Evolutionary conservation across 1,284 basidiomycete species (phyloP), one percentile per base, ranked within the genome.

Genomic region (Austropuccinia psidii): DNA sequence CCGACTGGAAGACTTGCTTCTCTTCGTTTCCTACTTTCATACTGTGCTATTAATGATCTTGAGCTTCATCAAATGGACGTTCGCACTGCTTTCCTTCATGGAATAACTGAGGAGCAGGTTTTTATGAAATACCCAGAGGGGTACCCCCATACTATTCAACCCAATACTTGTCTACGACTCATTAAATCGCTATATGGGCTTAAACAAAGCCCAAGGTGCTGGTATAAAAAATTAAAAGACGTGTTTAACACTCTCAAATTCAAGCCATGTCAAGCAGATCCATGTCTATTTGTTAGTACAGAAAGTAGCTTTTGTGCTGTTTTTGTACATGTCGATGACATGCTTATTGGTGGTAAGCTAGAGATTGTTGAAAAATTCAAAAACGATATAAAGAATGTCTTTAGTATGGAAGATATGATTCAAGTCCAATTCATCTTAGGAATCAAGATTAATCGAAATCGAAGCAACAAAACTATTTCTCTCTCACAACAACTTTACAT

Each of bases 61-160:
- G 47, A 66, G 1, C n/a, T 66, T 5, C 64, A 66, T 24, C 64
- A 66, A 31, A 66, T 66, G 64, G 64, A 66, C 19, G 64, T 54
- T 2, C 9, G 31, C 2, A 47, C 41, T 13, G 64, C 64, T 2
- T 66, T 66, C 24, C 35, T 66, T n/a, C 47, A 66, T 45, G 64
- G 64, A 3, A 33, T 37, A 17, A 39, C 47, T 11, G 62, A 52
- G 19, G 65, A 67, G 19, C 33, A 67, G 19, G n/a, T 67, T 4
- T 67, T 24, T 49, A 67, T 67, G 24, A 35, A 54, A 5, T 21
- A 41, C 6, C 41, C 67, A 6, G 52, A 55, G 11, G 50, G 54
- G 2, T 35, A 54, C 2, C 24, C 19, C 3, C 7, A 47, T 27
- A 41, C 31, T 6, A 4, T 64, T 4, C 41, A 41, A 11, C 27